A percentile compares a stretch with the other conserved stretches of the same genome.
Conservation (phyloP, 2,329 filamentous ascomycete species). For the Penicillium sp. region DNA sequence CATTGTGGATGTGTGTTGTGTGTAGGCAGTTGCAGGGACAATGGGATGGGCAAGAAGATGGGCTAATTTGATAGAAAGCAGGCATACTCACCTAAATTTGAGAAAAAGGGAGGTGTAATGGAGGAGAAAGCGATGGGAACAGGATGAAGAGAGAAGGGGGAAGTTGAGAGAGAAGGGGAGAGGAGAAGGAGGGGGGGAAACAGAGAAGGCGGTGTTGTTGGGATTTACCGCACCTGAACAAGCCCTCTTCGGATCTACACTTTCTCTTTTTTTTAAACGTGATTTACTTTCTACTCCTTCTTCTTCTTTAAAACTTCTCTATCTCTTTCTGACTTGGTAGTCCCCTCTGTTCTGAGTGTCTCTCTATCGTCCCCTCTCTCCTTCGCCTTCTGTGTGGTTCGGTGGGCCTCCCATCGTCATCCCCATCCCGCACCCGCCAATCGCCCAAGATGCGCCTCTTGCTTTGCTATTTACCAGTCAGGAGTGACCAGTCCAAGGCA, state of each 20-base stretch:
- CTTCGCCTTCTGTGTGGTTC: conserved; percentile 37
- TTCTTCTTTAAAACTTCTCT: not conserved
- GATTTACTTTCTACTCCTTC: not conserved
- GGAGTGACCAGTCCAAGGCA: conserved; percentile 8
- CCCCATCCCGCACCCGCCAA: conserved; percentile 36
- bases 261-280: not conserved
- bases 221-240: conserved; percentile 18
- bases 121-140: conserved; percentile 10
- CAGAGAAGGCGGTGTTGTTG: conserved; percentile 29
- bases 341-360: not conserved
- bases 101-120: conserved; percentile 12
- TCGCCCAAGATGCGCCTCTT: conserved; percentile 27
- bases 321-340: not conserved
- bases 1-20: conserved; percentile 12
- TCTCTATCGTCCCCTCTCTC: not conserved
- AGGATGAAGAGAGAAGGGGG: conserved; percentile 15
- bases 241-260: not conserved
- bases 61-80: conserved; percentile 7
- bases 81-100: conserved; percentile 27
- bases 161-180: conserved; percentile 15
- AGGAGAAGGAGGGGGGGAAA: conserved; percentile 23
- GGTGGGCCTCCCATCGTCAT: conserved; percentile 40
- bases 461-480: not conserved
- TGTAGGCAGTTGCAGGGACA: conserved; percentile 10
- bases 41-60: conserved; percentile 6